These are phyloP conservation scores for Vachellia collinsii DNA, from an alignment of 306 rosid genomes.

Conservation along the genomic window DNA sequence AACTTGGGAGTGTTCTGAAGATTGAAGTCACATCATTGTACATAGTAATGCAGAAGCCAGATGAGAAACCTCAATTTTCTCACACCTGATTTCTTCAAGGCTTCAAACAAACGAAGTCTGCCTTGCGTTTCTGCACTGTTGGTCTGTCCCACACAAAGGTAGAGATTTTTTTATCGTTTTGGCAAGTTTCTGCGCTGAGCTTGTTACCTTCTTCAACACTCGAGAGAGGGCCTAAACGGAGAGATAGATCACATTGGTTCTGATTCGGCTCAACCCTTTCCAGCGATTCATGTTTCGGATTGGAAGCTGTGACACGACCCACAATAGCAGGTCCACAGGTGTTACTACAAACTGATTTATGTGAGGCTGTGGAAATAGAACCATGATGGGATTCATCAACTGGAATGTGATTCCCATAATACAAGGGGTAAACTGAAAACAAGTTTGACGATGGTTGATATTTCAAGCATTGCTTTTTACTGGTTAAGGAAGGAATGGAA, in stretches of 20 bases:
- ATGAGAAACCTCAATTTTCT: conserved; percentile 43
- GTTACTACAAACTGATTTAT: conserved; percentile 28
- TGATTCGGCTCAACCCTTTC: conserved; percentile 1
- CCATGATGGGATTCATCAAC: conserved; percentile 29
- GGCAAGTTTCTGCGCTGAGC: background rate
- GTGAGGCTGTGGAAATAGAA: background rate
- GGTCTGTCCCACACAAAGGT: conserved; percentile 4
- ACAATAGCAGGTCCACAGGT: no score
- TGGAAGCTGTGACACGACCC: conserved; percentile 1
- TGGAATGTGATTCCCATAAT: conserved; percentile 41
- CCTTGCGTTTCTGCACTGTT: conserved; percentile 48
- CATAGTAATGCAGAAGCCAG: conserved; percentile 17
- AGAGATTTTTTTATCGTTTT: background rate
- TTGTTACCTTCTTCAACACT: conserved; percentile 35
- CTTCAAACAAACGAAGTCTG: conserved; percentile 40
- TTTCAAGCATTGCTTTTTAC: conserved; percentile 43
- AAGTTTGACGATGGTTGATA: conserved; percentile 34
- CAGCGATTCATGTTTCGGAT: conserved; percentile 24
- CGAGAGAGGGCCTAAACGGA: conserved; percentile 12
- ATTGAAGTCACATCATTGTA: conserved; percentile 14
- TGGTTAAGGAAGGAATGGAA: conserved; percentile 16
- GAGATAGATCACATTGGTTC: conserved; percentile 4
- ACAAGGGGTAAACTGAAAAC: conserved; percentile 52
- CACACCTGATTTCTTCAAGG: conserved; percentile 41
- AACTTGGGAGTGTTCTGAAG: conserved; percentile 5